Conservation (phyloP, 164 flowering plant species). For the Hamamelis virginiana region DNA sequence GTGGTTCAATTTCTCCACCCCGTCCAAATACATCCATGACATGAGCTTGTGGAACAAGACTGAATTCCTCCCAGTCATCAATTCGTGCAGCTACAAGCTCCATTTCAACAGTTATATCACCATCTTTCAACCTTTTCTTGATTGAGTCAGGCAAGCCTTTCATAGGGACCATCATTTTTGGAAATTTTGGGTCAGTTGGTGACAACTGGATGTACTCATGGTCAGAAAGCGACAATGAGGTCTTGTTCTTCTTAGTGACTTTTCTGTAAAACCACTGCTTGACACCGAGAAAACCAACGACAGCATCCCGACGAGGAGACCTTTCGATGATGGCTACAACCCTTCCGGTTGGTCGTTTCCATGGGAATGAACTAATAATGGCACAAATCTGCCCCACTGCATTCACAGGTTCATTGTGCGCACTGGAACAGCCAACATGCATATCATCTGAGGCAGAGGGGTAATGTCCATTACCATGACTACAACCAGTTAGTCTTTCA, state of each 20-base stretch:
- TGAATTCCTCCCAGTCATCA: conserved; percentile 68
- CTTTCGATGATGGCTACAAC: conserved; percentile 70
- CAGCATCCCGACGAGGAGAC: conserved; percentile 62
- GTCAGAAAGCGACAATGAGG: conserved; percentile 16
- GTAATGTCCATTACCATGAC: conserved; percentile 22
- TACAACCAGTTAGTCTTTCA: conserved; percentile 18
- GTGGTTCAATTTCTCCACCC: conserved; percentile 71
- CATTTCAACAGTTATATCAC: conserved; percentile 58
- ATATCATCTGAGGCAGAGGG: conserved; percentile 15
- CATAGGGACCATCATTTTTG: conserved; percentile 64
- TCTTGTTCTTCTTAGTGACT: conserved; percentile 34
- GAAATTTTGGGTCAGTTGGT: conserved; percentile 71
- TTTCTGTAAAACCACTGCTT: conserved; percentile 48
- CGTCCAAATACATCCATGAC: conserved; percentile 63
- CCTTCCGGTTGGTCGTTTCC: conserved; percentile 84
- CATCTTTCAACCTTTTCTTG: conserved; percentile 55
- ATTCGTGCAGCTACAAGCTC: conserved; percentile 81
- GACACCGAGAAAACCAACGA: conserved; percentile 75
- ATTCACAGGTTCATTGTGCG: conserved; percentile 18
- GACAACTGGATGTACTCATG: conserved; percentile 50
- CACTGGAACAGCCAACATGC: conserved; percentile 15
- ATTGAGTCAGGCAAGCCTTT: conserved; percentile 56
- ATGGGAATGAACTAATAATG: conserved; percentile 44
- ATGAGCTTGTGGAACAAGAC: conserved; percentile 55
- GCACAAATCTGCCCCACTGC: conserved; percentile 52